These are phyloP conservation scores for Speleostelium caveatum DNA, from an alignment of 78 protist species.

Conservation along the genomic window DNA sequence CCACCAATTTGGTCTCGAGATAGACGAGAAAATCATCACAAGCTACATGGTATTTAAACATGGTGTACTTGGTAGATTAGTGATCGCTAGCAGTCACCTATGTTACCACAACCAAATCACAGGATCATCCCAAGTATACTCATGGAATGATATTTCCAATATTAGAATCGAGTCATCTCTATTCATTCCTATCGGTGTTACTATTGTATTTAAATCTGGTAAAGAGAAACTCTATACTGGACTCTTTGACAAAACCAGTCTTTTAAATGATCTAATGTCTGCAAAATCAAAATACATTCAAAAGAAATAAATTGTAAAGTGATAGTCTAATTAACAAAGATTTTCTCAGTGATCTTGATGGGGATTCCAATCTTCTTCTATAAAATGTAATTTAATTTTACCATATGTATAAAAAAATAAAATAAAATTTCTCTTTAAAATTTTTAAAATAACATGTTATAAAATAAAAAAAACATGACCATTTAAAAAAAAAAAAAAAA, in stretches of 20 bases:
- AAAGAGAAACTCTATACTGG: not conserved
- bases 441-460: not conserved
- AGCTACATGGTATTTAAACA: not conserved
- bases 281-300: not conserved
- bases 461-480: too few relatives aligned
- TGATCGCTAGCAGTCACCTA: conserved; percentile 3
- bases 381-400: too few relatives aligned
- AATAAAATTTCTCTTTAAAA: too few relatives aligned
- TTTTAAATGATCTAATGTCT: not conserved
- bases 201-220: not conserved
- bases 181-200: not conserved
- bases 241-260: not conserved
- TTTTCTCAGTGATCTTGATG: not conserved
- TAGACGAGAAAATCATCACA: conserved; percentile 3
- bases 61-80: conserved; percentile 13
- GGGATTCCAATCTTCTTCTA: too few relatives aligned
- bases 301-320: too few relatives aligned
- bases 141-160: not conserved
- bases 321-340: not conserved
- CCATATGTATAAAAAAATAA: too few relatives aligned
- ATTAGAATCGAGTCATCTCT: not conserved
- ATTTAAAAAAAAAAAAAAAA: too few relatives aligned
- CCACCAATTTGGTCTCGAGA: not conserved
- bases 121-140: not conserved
- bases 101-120: conserved; percentile 36